Evolutionary conservation across 345 rosid genomes (phyloP).

Genomic region (Citrus unshiu): DNA sequence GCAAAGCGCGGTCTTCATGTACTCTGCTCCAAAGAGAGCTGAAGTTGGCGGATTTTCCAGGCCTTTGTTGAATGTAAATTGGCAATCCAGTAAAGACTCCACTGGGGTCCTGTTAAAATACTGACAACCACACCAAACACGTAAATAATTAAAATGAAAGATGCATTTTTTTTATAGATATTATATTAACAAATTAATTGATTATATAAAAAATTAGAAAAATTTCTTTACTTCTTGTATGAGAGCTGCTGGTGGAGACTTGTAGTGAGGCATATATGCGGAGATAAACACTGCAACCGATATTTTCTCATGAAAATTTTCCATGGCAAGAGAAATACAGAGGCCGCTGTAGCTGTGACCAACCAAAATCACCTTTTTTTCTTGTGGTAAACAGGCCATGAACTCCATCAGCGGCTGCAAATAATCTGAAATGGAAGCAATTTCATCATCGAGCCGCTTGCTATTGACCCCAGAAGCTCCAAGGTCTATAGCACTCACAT

Average conservation of each 20-base stretch:
- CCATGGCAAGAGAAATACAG: constrained; percentile 47
- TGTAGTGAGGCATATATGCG: constrained; percentile 48
- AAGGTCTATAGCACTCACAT: constrained; percentile 51
- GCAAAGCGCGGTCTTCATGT: constrained; percentile 2
- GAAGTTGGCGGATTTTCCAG: constrained; percentile 19
- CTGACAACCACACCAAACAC: not conserved
- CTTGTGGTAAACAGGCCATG: constrained; percentile 38
- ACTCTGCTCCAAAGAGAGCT: constrained; percentile 16
- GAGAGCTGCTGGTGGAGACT: constrained; percentile 20
- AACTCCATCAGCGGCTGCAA: constrained; percentile 51
- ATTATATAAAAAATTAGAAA: too few species aligned
- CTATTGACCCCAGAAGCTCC: constrained; percentile 39
- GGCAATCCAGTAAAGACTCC: constrained; percentile 12
- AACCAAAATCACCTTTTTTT: constrained; percentile 45
- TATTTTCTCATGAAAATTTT: constrained; percentile 44
- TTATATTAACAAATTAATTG: too few species aligned
- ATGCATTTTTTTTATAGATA: too few species aligned
- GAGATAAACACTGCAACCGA: constrained; percentile 41
- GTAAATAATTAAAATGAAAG: too few species aligned
- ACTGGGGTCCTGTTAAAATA: constrained; percentile 8
- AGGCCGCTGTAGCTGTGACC: constrained; percentile 65
- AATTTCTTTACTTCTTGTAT: constrained; percentile 11
- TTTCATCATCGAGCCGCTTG: constrained; percentile 28
- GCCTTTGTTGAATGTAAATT: constrained; percentile 6
- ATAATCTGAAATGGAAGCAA: constrained; percentile 34